Conservation (phyloP, 176 grass and related monocot species). For the Phoenix dactylifera region DNA sequence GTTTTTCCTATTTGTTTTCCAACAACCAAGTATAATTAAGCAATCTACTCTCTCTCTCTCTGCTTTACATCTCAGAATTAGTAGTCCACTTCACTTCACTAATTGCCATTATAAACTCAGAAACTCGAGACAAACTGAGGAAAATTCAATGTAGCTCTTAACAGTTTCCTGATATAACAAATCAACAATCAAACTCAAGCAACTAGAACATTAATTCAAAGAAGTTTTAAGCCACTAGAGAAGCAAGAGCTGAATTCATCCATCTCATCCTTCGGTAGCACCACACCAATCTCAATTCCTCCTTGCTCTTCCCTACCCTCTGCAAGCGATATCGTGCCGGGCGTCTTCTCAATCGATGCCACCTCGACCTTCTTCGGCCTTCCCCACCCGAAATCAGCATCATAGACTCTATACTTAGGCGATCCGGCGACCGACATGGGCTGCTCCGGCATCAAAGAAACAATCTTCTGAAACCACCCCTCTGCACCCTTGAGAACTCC, state of each 20-base stretch:
- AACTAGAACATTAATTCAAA: not conserved
- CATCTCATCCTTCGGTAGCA: constrained; percentile 66
- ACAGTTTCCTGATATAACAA: too few species aligned
- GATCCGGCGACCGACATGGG: constrained; percentile 95
- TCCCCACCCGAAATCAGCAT: constrained; percentile 59
- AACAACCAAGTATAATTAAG: too few species aligned
- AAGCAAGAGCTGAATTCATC: constrained; percentile 39
- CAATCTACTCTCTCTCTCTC: too few species aligned
- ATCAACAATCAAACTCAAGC: too few species aligned
- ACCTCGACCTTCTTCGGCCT: constrained; percentile 72
- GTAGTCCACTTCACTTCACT: too few species aligned
- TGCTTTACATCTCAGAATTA: too few species aligned
- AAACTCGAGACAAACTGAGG: too few species aligned
- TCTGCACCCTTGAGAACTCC: constrained; percentile 68
- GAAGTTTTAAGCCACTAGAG: constrained; percentile 19
- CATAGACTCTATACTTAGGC: constrained; percentile 73
- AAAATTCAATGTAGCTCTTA: too few species aligned
- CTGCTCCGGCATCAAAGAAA: constrained; percentile 49
- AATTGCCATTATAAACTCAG: too few species aligned
- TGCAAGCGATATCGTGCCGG: constrained; percentile 73
- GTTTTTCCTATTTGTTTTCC: too few species aligned
- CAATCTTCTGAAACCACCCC: constrained; percentile 73
- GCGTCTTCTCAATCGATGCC: constrained; percentile 81
- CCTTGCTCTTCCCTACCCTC: constrained; percentile 47
- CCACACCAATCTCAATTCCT: constrained; percentile 79